Evolutionary conservation across 2,329 filamentous ascomycete species (phyloP), one percentile per base, ranked within the genome.

Genomic region (Paramyrothecium roridum): DNA sequence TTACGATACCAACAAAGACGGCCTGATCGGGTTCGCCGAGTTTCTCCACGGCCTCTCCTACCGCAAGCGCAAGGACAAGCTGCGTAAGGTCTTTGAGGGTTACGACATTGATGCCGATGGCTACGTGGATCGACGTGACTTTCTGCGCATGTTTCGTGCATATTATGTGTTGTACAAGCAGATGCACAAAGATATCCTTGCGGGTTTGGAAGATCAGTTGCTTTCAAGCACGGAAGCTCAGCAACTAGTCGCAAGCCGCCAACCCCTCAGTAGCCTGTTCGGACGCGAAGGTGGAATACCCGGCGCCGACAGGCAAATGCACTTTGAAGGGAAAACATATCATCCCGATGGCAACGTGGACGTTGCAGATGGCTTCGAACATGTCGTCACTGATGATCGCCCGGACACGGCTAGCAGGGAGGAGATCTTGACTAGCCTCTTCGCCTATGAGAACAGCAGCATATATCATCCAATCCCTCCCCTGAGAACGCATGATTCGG

Each of bases 51-150:
- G 91, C 1, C 78, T 97, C 50, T 87, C 91, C 4, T 88, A 86
- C 63, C 76, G 84, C 26, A 87, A 85, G 63, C 77, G 82, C 55
- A 85, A 88, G 62, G 85, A 90, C 62, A 86, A 90, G 59, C 78
- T 93, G 46, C 79, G 76, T 55, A 84, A 87, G 57, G 88, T 95
- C 2, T 96, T 98, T 67, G 84, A 90, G 54, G 93, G 91, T 13
- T 98, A 96, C 66, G 95, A 99, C 65, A 84, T 96, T 52, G 91
- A 98, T 64, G 83, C 83, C 1, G 93, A 98, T 72, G 93, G 93
- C 12, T 96, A 83, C 62, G 88, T 98, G 46, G 87, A 88, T 63
- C 83, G 95, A 17, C 87, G 88, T 63, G 93, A 99, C 69, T 96
- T 97, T 64, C 73, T 98, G 33, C 86, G 93, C 54, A 89, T 99